Evolutionary conservation across 306 rosid species (phyloP).

Genomic region (Crotalaria pallida): DNA sequence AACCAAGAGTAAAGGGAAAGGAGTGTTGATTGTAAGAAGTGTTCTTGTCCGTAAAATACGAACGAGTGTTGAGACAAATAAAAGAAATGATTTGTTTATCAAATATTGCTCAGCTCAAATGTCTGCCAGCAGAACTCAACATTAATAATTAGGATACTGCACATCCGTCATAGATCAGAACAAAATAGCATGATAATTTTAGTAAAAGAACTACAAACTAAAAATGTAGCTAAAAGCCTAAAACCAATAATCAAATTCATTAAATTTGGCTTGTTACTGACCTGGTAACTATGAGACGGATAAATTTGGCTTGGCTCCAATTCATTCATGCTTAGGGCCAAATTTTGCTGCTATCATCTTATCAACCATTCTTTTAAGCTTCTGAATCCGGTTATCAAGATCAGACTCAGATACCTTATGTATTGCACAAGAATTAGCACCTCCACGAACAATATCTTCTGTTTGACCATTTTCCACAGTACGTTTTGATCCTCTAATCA

Average conservation of each 20-base stretch:
- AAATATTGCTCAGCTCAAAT: background rate
- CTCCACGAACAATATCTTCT: background rate
- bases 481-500: background rate
- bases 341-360: conserved; percentile 6
- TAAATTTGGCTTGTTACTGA: background rate
- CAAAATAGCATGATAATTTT: too few relatives aligned
- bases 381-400: background rate
- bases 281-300: background rate
- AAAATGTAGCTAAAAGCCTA: too few relatives aligned
- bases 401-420: background rate
- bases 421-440: background rate
- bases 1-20: background rate
- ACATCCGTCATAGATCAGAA: too few relatives aligned
- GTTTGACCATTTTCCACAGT: background rate
- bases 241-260: too few relatives aligned
- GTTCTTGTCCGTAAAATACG: background rate
- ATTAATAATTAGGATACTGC: background rate
- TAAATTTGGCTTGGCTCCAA: background rate
- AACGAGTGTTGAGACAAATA: background rate
- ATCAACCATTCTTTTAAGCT: conserved; percentile 5
- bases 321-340: background rate
- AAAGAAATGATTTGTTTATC: background rate
- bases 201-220: too few relatives aligned
- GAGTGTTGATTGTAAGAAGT: background rate
- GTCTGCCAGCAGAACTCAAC: background rate